Evolutionary conservation across 2,329 filamentous ascomycete species (phyloP).

Genomic region (Sporothrix dimorphospora): DNA sequence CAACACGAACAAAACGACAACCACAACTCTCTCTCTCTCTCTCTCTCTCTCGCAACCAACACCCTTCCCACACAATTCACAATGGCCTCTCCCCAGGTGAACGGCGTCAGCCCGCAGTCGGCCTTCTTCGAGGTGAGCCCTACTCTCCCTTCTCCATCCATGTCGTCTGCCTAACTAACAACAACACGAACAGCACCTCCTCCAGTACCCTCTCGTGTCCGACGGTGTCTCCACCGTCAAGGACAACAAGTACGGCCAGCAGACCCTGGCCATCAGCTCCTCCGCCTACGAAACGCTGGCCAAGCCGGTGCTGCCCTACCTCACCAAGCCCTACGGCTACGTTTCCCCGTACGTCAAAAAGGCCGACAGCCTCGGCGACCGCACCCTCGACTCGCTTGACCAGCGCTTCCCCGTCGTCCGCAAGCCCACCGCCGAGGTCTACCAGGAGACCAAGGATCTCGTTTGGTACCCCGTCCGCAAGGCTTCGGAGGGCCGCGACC

Average conservation of each 20-base stretch:
- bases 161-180: constrained; percentile 2
- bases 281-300: constrained; percentile 76
- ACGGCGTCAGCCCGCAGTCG: constrained; percentile 33
- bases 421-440: constrained; percentile 73
- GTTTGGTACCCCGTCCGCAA: constrained; percentile 66
- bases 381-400: constrained; percentile 71
- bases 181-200: constrained; percentile 67
- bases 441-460: constrained; percentile 63
- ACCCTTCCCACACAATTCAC: not conserved
- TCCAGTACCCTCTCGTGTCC: constrained; percentile 80
- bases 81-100: constrained; percentile 34
- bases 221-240: constrained; percentile 80
- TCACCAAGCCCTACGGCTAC: constrained; percentile 78
- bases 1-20: constrained; percentile 1
- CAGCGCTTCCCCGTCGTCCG: constrained; percentile 72
- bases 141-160: not conserved
- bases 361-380: constrained; percentile 76
- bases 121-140: constrained; percentile 33
- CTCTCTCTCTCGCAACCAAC: not conserved
- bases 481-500: constrained; percentile 63
- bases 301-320: constrained; percentile 76
- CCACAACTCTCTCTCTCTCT: no score
- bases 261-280: constrained; percentile 75
- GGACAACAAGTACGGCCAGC: constrained; percentile 79
- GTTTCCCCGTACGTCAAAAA: constrained; percentile 82